Evolutionary conservation across 1,139 yeast genomes (phyloP).

Genomic region (Yamadazyma songkhlaensis): DNA sequence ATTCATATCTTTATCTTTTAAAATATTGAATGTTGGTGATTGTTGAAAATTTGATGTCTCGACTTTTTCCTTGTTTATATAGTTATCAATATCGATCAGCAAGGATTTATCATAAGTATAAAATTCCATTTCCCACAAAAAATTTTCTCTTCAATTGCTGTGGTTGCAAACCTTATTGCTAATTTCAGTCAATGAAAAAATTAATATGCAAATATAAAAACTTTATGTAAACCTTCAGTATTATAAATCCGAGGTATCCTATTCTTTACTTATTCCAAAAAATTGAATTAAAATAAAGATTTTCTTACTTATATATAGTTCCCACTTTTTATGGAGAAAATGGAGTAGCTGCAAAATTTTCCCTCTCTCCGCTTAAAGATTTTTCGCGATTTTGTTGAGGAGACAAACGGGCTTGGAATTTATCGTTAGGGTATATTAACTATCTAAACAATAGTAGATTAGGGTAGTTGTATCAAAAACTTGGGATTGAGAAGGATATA

Average conservation of each 20-base stretch:
- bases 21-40: neutral
- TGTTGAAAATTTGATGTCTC: too few species aligned
- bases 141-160: neutral
- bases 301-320: too few species aligned
- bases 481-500: too few species aligned
- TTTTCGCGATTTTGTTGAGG: constrained; percentile 2
- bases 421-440: neutral
- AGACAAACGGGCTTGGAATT: neutral
- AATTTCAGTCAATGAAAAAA: too few species aligned
- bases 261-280: too few species aligned
- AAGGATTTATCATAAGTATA: neutral
- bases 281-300: too few species aligned
- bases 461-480: too few species aligned
- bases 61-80: neutral
- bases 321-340: neutral
- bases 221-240: too few species aligned
- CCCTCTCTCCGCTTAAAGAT: constrained; percentile 1
- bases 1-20: neutral
- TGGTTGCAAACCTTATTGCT: neutral
- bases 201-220: too few species aligned
- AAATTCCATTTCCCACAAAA: neutral
- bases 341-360: constrained; percentile 2
- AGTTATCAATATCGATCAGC: neutral
- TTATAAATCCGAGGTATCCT: too few species aligned
- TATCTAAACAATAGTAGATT: neutral